These are phyloP conservation scores for Candida argentea DNA, from an alignment of 805 yeast genomes.

Conservation along the genomic window DNA sequence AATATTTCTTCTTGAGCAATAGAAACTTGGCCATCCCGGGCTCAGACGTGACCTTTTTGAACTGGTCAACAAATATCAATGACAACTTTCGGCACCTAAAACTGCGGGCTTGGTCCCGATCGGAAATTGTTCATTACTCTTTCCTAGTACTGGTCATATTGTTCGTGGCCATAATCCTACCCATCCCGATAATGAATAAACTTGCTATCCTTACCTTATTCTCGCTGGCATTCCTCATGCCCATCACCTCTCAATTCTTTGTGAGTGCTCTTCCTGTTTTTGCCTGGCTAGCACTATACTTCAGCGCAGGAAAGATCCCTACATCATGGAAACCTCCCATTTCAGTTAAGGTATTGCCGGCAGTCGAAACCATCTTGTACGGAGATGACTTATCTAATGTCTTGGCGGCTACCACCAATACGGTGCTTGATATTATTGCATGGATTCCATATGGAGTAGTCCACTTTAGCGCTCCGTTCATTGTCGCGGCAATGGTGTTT, in stretches of 20 bases:
- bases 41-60: slow-evolving; percentile 36
- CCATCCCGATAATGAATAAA: slow-evolving; percentile 36
- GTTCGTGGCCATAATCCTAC: slow-evolving; percentile 49
- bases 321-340: slow-evolving; percentile 76
- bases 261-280: slow-evolving; percentile 74
- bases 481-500: slow-evolving; percentile 68
- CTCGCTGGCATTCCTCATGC: slow-evolving; percentile 45
- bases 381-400: slow-evolving; percentile 85
- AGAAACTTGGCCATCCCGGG: slow-evolving; percentile 32
- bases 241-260: slow-evolving; percentile 77
- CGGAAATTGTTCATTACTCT: slow-evolving; percentile 45
- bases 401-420: slow-evolving; percentile 59
- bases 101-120: slow-evolving; percentile 29
- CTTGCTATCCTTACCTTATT: slow-evolving; percentile 32
- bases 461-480: slow-evolving; percentile 86
- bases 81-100: slow-evolving; percentile 31
- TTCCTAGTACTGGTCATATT: slow-evolving; percentile 42
- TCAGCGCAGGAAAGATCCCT: slow-evolving; percentile 67
- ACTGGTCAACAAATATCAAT: slow-evolving; percentile 38
- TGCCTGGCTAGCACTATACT: slow-evolving; percentile 79
- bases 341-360: slow-evolving; percentile 79
- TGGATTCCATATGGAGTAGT: slow-evolving; percentile 93
- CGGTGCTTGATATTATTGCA: slow-evolving; percentile 70
- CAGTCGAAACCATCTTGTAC: slow-evolving; percentile 81
- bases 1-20: slow-evolving; percentile 44